phyloP scores from a whole-genome alignment of 2,329 filamentous ascomycete genomes.

The Aspergillus japonicus region DNA sequence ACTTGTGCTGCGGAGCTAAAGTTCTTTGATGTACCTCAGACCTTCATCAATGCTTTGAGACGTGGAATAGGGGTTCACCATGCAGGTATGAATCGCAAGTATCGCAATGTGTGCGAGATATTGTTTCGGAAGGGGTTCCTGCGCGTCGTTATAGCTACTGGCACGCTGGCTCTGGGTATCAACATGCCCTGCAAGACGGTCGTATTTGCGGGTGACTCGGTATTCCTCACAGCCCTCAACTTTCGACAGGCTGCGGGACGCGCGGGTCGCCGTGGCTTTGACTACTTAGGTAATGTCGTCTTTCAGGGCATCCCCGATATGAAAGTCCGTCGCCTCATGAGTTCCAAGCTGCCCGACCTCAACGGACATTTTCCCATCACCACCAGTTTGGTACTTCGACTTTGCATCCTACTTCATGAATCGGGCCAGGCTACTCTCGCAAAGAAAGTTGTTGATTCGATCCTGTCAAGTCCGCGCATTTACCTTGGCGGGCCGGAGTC shows the following conservation, averaged over 20 bases:
- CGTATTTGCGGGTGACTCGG: constrained; percentile 70
- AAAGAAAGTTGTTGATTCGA: constrained; percentile 60
- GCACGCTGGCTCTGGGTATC: constrained; percentile 73
- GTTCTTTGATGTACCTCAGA: constrained; percentile 46
- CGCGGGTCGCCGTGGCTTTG: constrained; percentile 76
- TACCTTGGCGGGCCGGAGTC: constrained; percentile 69
- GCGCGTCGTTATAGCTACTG: constrained; percentile 70
- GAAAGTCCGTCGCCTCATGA: constrained; percentile 68
- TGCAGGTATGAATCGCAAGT: constrained; percentile 74
- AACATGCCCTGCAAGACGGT: constrained; percentile 85
- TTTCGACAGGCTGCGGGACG: constrained; percentile 75
- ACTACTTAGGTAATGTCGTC: constrained; percentile 76
- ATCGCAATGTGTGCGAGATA: constrained; percentile 61
- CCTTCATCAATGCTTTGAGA: constrained; percentile 59
- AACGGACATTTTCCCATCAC: constrained; percentile 77
- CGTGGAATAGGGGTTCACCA: constrained; percentile 76
- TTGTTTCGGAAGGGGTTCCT: constrained; percentile 49
- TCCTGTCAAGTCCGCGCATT: constrained; percentile 68
- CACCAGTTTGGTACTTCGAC: constrained; percentile 67
- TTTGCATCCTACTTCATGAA: constrained; percentile 66
- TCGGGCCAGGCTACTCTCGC: constrained; percentile 65
- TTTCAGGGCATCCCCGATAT: constrained; percentile 65
- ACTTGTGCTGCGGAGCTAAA: constrained; percentile 53
- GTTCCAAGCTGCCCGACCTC: constrained; percentile 69
- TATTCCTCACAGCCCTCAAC: constrained; percentile 71